Conservation (phyloP, 208 protist species). For the Crithidia acanthocephali region DNA sequence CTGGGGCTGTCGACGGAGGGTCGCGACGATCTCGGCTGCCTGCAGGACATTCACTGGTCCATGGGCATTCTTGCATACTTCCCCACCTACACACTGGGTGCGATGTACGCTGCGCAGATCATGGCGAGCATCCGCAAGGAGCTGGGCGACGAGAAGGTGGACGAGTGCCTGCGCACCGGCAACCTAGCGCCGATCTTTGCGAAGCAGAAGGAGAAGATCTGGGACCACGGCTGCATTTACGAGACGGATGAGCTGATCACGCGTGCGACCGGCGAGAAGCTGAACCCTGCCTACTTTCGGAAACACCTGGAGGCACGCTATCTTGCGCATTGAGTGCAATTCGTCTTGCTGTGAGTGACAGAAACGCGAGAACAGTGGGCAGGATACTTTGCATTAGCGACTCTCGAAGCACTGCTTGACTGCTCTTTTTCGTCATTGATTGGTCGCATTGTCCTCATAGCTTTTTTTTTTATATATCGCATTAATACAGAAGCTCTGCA, state of each 20-base stretch:
- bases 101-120: slow-evolving; percentile 84
- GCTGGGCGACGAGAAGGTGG: slow-evolving; percentile 57
- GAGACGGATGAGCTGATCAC: slow-evolving; percentile 81
- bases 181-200: slow-evolving; percentile 70
- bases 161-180: slow-evolving; percentile 56
- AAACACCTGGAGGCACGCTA: slow-evolving; percentile 88
- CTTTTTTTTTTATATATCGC: too few species aligned
- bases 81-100: slow-evolving; percentile 86
- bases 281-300: slow-evolving; percentile 85
- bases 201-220: slow-evolving; percentile 82
- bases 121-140: slow-evolving; percentile 68
- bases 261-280: slow-evolving; percentile 73
- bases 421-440: too few species aligned
- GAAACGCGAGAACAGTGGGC: too few species aligned
- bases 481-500: too few species aligned
- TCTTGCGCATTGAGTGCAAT: too few species aligned
- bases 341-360: too few species aligned
- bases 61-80: slow-evolving; percentile 82
- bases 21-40: slow-evolving; percentile 77
- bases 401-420: too few species aligned
- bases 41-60: slow-evolving; percentile 93
- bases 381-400: too few species aligned
- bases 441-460: too few species aligned
- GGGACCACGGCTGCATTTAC: slow-evolving; percentile 55
- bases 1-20: slow-evolving; percentile 32